Conservation (phyloP, 2,329 filamentous ascomycete genomes). For the Cercospora sp. region DNA sequence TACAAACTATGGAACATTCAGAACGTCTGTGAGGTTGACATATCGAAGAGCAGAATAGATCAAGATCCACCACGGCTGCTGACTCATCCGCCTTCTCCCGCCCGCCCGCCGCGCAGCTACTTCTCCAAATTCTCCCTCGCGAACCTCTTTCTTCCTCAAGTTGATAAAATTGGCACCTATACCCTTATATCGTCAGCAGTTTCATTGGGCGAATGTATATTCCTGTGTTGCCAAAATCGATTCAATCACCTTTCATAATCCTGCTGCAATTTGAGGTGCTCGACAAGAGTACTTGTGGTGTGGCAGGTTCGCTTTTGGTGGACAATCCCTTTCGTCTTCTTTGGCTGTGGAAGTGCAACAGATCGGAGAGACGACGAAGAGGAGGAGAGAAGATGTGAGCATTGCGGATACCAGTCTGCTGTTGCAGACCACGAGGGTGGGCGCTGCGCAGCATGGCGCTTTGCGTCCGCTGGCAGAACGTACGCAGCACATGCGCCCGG, state of each 20-base stretch:
- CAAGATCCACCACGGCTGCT: neutral
- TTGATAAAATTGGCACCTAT: constrained; percentile 1
- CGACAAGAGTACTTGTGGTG: neutral
- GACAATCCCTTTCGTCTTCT: neutral
- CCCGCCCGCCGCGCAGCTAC: neutral
- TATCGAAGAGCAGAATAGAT: neutral
- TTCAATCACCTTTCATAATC: neutral
- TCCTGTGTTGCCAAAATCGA: neutral
- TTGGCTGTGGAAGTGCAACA: neutral
- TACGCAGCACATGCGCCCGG: neutral
- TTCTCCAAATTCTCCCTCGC: neutral
- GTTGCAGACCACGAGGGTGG: neutral
- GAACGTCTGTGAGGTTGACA: neutral
- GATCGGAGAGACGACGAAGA: neutral
- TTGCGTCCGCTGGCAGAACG: neutral
- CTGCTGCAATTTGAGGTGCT: neutral
- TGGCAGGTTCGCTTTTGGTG: neutral
- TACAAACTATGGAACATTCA: neutral
- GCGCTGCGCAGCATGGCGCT: neutral
- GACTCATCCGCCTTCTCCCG: neutral
- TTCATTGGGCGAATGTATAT: neutral
- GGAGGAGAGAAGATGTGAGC: neutral
- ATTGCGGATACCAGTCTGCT: neutral
- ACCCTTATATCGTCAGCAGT: neutral
- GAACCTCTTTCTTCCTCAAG: neutral